Conservation (phyloP, 495 filamentous ascomycete genomes). For the Chaetomium cochliodes region DNA sequence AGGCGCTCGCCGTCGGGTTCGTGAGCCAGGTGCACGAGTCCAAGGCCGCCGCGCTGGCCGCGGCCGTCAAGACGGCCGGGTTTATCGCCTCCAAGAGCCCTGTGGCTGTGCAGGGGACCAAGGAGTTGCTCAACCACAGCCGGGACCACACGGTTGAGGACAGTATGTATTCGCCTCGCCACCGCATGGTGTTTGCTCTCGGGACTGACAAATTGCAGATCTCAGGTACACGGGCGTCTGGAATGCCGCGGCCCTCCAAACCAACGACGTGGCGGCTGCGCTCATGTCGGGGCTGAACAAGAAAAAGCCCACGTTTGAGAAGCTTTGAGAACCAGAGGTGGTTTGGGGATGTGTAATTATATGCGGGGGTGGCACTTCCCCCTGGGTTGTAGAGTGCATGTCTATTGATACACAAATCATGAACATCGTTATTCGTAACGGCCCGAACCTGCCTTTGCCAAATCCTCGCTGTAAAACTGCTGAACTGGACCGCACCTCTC, state of each 20-base stretch:
- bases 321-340: slow-evolving; percentile 56
- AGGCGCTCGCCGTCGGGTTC: slow-evolving; percentile 80
- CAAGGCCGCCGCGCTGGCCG: slow-evolving; percentile 60
- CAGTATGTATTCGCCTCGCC: slow-evolving; percentile 50
- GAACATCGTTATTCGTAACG: neutral
- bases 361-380: too few relatives aligned
- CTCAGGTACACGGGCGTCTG: slow-evolving; percentile 81
- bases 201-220: slow-evolving; percentile 41
- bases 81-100: slow-evolving; percentile 81
- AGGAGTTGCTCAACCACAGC: slow-evolving; percentile 85
- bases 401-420: neutral
- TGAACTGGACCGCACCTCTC: too few relatives aligned
- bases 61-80: slow-evolving; percentile 63
- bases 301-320: slow-evolving; percentile 80
- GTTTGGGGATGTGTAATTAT: neutral
- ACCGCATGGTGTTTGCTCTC: slow-evolving; percentile 3
- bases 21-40: slow-evolving; percentile 72
- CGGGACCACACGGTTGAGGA: slow-evolving; percentile 76
- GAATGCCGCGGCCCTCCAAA: slow-evolving; percentile 83
- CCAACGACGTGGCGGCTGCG: slow-evolving; percentile 70
- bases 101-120: slow-evolving; percentile 88
- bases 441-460: neutral
- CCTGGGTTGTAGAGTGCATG: neutral
- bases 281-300: slow-evolving; percentile 74
- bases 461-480: neutral